Evolutionary conservation across 768 basidiomycete genomes (phyloP), one percentile per base, ranked within the genome.

Genomic region (Hemileccinum rubropunctum): DNA sequence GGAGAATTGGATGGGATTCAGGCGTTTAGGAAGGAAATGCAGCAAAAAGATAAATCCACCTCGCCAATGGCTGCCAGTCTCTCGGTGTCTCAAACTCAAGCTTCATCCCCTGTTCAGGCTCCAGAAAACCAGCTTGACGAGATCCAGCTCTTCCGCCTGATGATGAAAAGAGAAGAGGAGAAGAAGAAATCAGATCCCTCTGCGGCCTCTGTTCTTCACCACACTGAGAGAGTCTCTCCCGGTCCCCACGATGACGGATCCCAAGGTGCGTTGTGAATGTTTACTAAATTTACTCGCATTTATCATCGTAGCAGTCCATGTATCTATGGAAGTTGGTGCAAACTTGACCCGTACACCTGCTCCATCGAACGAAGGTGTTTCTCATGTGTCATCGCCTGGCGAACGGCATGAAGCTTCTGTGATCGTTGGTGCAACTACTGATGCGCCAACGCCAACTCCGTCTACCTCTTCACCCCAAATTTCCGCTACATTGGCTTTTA

Each of bases 1-100:
- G 90, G 86, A 17, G 86, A 87, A 60, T 71, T 90, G 21, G 90
- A 92, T 64, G 82, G 86, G 32, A 89, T 93, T 28, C 90, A 93
- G 59, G 88, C 84, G 2, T 92, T 89, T 81, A 93, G 91, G 75
- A 88, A 84, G 64, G 86, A 81, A 41, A 76, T 89, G 73, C 90
- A 86, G 61, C 86, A 87, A 67, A 86, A 82, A 56, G 85, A 85
- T 58, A 83, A 81, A 61, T 77, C 79, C 10, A 51, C 53, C 42
- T 57, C 58, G 44, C 55, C 59, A 20, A 47, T 42, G 14, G 49
- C 40, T 14, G 44, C 57, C 42, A 45, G 50, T 36, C 35, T 47
- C 35, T 18, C 42, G n/a, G 32, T 36, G 33, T 39, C 63, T 14
- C 59, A 65, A 36, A 58, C 61, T 6, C 52, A 64, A 40, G 37